Evolutionary conservation across 139 green algal species (phyloP), one percentile per base, ranked within the genome.

Genomic region (Diplosphaera chodatii): DNA sequence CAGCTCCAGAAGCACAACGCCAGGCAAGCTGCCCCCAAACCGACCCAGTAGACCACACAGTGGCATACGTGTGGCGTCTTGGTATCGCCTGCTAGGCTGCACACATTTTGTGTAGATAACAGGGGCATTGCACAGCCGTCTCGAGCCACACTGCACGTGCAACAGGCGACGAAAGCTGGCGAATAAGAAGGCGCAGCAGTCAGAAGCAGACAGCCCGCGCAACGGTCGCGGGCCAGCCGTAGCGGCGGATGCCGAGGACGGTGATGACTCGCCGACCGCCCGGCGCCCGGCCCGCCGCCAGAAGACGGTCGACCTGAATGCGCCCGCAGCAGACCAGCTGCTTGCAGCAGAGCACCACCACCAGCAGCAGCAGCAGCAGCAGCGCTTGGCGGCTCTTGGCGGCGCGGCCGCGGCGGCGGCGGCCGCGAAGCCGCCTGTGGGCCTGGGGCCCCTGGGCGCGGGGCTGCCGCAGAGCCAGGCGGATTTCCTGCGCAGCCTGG

Each of bases 1-100:
- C 85, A 92, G 80, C 86, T 96, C 40, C 71, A 76, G 32, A 80
- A 80, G 75, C 75, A 80, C 68, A 74, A 73, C 31, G 75, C 75
- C 34, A 67, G 75, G 75, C 76, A 3, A 13, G 25, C 33, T 64
- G 29, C 30, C 56, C 27, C 34, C 16, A 10, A n/a, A 25, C 48
- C 22, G 48, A 10, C 37, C 10, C 37, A 20, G 37, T 48, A 10
- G 6, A n/a, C n/a, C n/a, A n/a, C n/a, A n/a, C n/a, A n/a, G n/a
- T n/a, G n/a, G n/a, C n/a, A n/a, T n/a, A n/a, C n/a, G n/a, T n/a
- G n/a, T n/a, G n/a, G n/a, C n/a, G 8, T 8, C 13, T 48, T 48
- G 37, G 8, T 13, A 48, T 48, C 37, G 37, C 37, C 13, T 48
- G 10, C 10, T 48, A 13, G 10, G 8, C 37, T 48, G 8, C 8